Conservation (phyloP, 1,284 basidiomycete species). For the Moesziomyces sp. region DNA sequence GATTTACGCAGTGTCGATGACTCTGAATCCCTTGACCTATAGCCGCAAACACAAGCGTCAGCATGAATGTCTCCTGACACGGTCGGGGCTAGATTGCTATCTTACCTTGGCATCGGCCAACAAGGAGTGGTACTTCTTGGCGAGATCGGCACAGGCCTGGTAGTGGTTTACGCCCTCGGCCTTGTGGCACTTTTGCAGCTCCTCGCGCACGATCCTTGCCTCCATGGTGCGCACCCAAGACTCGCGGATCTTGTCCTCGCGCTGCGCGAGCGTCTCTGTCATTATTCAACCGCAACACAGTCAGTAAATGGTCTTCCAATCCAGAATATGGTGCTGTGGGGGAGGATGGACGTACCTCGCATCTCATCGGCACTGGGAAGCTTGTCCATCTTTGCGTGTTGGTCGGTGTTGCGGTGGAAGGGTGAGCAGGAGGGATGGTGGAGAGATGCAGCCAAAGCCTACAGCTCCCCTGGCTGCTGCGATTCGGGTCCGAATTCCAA, state of each 20-base stretch:
- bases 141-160: conserved; percentile 82
- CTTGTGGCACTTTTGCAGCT: conserved; percentile 90
- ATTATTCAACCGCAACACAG: neutral
- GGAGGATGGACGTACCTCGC: conserved; percentile 26
- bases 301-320: neutral
- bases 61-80: neutral
- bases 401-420: too few relatives aligned
- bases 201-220: conserved; percentile 85
- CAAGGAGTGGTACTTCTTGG: conserved; percentile 85
- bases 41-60: neutral
- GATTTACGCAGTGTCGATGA: conserved; percentile 49
- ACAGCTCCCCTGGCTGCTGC: too few relatives aligned
- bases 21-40: conserved; percentile 57
- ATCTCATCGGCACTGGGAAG: conserved; percentile 53
- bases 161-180: conserved; percentile 79
- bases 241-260: conserved; percentile 85
- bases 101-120: conserved; percentile 81
- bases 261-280: conserved; percentile 68
- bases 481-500: too few relatives aligned
- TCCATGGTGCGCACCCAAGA: conserved; percentile 97
- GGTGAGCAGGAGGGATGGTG: neutral
- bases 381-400: conserved; percentile 38
- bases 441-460: neutral
- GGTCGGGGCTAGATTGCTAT: neutral
- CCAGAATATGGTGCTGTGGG: neutral